These are phyloP conservation scores for Nannochloropsis oceanica DNA, from an alignment of 108 stramenopile genomes.

Conservation along the genomic window DNA sequence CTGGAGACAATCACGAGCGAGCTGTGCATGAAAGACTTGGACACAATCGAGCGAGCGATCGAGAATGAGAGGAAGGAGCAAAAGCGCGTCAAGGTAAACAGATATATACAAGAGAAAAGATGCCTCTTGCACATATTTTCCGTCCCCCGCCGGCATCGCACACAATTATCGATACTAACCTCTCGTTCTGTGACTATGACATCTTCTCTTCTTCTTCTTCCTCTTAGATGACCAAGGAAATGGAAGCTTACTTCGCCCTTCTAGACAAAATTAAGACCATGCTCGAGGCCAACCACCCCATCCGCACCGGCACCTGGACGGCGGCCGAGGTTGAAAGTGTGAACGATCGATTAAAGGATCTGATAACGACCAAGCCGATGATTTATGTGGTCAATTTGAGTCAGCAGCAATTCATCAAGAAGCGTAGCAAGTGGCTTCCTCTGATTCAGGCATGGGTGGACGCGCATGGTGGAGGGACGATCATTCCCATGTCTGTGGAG, in stretches of 20 bases:
- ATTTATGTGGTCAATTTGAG: slow-evolving; percentile 92
- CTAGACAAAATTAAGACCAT: background rate
- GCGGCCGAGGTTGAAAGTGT: slow-evolving; percentile 33
- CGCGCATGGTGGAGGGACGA: slow-evolving; percentile 82
- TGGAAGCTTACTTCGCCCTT: background rate
- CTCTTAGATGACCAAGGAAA: background rate
- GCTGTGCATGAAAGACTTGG: slow-evolving; percentile 75
- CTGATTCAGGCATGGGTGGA: slow-evolving; percentile 88
- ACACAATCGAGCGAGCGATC: slow-evolving; percentile 46
- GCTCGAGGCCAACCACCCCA: slow-evolving; percentile 7
- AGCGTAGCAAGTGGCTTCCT: slow-evolving; percentile 55
- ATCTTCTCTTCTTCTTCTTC: background rate
- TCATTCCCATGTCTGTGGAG: slow-evolving; percentile 93
- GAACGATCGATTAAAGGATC: slow-evolving; percentile 28
- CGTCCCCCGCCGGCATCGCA: background rate
- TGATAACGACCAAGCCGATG: slow-evolving; percentile 88
- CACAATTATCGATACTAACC: background rate
- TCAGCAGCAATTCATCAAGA: slow-evolving; percentile 83
- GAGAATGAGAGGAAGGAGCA: slow-evolving; percentile 56
- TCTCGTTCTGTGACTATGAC: background rate
- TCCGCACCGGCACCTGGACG: slow-evolving; percentile 35
- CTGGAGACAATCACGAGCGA: slow-evolving; percentile 94
- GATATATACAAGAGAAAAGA: no score
- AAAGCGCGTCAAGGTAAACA: slow-evolving; percentile 14
- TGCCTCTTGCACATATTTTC: background rate